Evolutionary conservation across 2,329 filamentous ascomycete species (phyloP).

Genomic region (Scolecobasidium constrictum): DNA sequence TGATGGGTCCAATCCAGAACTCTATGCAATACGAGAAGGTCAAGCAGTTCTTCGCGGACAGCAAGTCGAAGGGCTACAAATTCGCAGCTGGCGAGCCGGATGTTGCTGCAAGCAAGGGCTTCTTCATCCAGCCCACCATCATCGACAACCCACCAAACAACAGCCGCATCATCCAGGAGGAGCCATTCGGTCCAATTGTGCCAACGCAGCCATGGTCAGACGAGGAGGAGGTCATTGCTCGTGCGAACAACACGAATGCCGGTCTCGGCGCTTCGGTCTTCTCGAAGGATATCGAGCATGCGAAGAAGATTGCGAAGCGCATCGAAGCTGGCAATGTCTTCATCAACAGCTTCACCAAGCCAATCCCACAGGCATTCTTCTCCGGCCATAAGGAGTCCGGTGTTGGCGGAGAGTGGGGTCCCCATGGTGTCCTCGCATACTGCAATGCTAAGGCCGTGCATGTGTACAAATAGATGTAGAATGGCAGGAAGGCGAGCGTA

Average conservation of each 20-base stretch:
- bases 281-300: constrained; percentile 37
- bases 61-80: constrained; percentile 31
- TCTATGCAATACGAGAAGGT: constrained; percentile 45
- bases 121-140: constrained; percentile 33
- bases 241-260: constrained; percentile 37
- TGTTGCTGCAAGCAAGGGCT: constrained; percentile 31
- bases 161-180: constrained; percentile 31
- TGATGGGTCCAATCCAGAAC: constrained; percentile 50
- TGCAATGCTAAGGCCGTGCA: constrained; percentile 37
- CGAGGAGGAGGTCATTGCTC: constrained; percentile 35
- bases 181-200: constrained; percentile 42
- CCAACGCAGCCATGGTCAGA: constrained; percentile 34
- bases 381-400: constrained; percentile 71
- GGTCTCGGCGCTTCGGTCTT: constrained; percentile 46
- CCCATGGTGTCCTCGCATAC: constrained; percentile 33
- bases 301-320: constrained; percentile 33
- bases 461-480: constrained; percentile 34
- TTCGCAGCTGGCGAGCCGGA: constrained; percentile 43
- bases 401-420: constrained; percentile 58
- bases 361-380: constrained; percentile 43
- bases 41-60: constrained; percentile 27
- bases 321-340: constrained; percentile 46
- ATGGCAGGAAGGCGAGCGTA: not conserved
- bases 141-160: constrained; percentile 34
- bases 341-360: constrained; percentile 41